Evolutionary conservation across 1,139 yeast genomes (phyloP).

Genomic region (Yamadazyma sp.): DNA sequence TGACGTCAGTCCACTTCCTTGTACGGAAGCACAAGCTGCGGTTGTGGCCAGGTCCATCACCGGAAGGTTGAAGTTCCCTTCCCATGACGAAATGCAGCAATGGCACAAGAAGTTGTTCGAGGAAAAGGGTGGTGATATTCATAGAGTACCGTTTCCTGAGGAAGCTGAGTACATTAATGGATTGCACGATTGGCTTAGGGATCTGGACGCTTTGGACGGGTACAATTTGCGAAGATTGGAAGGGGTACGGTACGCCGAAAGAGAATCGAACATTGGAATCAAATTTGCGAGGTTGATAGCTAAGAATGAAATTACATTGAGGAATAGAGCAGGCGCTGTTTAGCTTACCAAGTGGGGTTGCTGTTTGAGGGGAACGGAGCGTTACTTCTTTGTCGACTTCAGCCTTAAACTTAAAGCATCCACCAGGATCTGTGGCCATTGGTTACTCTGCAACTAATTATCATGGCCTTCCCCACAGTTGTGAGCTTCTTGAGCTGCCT

Average conservation of each 20-base stretch:
- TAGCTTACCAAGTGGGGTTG: too few species aligned
- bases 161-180: conserved; percentile 25
- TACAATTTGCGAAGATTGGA: conserved; percentile 8
- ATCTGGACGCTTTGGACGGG: conserved; percentile 3
- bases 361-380: too few species aligned
- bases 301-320: background rate
- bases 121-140: conserved; percentile 28
- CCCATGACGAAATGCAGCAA: conserved; percentile 26
- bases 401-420: too few species aligned
- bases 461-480: too few species aligned
- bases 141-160: conserved; percentile 25
- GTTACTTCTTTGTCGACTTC: too few species aligned
- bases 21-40: conserved; percentile 47
- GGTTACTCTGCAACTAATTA: too few species aligned
- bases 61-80: conserved; percentile 39
- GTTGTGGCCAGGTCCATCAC: conserved; percentile 41
- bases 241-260: conserved; percentile 8
- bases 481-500: too few species aligned
- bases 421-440: too few species aligned
- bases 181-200: conserved; percentile 3
- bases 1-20: conserved; percentile 45
- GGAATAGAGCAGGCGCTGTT: background rate
- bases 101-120: conserved; percentile 21
- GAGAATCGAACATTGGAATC: conserved; percentile 4
- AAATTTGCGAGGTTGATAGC: conserved; percentile 8